phyloP scores from a whole-genome alignment of 371 early-diverging fungal species.

The Mycotypha africana region DNA sequence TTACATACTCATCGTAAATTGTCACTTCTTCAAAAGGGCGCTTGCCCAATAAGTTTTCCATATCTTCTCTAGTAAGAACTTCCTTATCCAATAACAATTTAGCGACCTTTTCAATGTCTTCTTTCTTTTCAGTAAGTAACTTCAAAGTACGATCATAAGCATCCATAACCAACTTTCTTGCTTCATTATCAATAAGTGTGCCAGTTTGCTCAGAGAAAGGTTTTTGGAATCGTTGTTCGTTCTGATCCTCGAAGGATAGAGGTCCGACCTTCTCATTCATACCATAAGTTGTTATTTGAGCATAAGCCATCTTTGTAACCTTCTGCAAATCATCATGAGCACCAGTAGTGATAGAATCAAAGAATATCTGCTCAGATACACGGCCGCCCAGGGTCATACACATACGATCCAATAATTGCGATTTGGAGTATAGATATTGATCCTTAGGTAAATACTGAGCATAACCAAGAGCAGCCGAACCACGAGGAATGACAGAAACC shows the following conservation, averaged over 20 bases:
- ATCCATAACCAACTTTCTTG: conserved; percentile 69
- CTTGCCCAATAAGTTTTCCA: conserved; percentile 86
- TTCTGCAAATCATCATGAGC: conserved; percentile 94
- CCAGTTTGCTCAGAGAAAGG: conserved; percentile 96
- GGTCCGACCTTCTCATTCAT: conserved; percentile 92
- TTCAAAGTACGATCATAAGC: conserved; percentile 80
- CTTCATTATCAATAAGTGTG: conserved; percentile 92
- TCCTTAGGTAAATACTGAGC: conserved; percentile 99
- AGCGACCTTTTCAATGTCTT: conserved; percentile 92
- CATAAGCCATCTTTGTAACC: conserved; percentile 96
- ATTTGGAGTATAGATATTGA: conserved; percentile 89
- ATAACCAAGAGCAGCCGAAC: conserved; percentile 94
- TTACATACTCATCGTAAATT: conserved; percentile 63
- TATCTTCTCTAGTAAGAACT: conserved; percentile 92
- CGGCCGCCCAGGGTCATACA: conserved; percentile 98
- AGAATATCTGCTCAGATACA: conserved; percentile 93
- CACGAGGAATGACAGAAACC: conserved; percentile 98
- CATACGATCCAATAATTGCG: conserved; percentile 94
- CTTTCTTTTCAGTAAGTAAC: conserved; percentile 77
- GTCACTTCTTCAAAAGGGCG: conserved; percentile 81
- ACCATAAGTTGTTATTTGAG: conserved; percentile 90
- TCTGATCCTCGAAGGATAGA: conserved; percentile 74
- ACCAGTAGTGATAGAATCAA: conserved; percentile 85
- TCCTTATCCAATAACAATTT: conserved; percentile 91
- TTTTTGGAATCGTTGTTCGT: conserved; percentile 81